Percentiles rank a stretch among this genome's conserved stretches.
Evolutionary conservation across 768 basidiomycete species (phyloP).

Genomic region (Lactarius trivialis): DNA sequence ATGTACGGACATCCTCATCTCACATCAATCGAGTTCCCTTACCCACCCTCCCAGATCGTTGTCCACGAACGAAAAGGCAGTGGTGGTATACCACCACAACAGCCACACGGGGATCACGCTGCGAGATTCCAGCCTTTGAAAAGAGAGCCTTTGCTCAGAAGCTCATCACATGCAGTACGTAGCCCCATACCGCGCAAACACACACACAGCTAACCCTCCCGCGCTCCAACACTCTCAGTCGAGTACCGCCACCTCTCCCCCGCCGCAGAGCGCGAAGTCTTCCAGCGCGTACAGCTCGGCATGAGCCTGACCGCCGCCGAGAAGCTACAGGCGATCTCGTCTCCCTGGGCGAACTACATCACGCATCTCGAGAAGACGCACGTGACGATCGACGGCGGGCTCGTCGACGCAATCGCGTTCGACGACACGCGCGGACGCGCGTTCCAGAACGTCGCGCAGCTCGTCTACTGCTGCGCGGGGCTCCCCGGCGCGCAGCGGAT

Average conservation of each 20-base stretch:
- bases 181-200: neutral
- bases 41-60: slow-evolving; percentile 39
- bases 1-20: slow-evolving; percentile 35
- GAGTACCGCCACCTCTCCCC: slow-evolving; percentile 56
- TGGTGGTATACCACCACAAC: slow-evolving; percentile 58
- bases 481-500: slow-evolving; percentile 36
- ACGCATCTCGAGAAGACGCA: slow-evolving; percentile 48
- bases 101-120: slow-evolving; percentile 35
- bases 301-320: slow-evolving; percentile 69
- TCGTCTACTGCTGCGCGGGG: slow-evolving; percentile 61
- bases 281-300: slow-evolving; percentile 77
- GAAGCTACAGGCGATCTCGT: slow-evolving; percentile 72
- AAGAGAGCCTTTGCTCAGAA: slow-evolving; percentile 48
- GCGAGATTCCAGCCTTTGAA: slow-evolving; percentile 47
- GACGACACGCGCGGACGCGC: slow-evolving; percentile 63
- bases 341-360: slow-evolving; percentile 66
- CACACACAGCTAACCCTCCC: neutral
- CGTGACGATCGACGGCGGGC: slow-evolving; percentile 51
- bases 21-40: neutral
- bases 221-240: slow-evolving; percentile 36
- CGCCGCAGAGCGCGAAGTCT: slow-evolving; percentile 67
- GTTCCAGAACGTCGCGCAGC: slow-evolving; percentile 66
- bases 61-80: slow-evolving; percentile 47
- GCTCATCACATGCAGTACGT: slow-evolving; percentile 55
- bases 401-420: slow-evolving; percentile 50